These are phyloP conservation scores for Dryas integrifolia DNA, from an alignment of 331 rosid genomes.

Conservation along the genomic window DNA sequence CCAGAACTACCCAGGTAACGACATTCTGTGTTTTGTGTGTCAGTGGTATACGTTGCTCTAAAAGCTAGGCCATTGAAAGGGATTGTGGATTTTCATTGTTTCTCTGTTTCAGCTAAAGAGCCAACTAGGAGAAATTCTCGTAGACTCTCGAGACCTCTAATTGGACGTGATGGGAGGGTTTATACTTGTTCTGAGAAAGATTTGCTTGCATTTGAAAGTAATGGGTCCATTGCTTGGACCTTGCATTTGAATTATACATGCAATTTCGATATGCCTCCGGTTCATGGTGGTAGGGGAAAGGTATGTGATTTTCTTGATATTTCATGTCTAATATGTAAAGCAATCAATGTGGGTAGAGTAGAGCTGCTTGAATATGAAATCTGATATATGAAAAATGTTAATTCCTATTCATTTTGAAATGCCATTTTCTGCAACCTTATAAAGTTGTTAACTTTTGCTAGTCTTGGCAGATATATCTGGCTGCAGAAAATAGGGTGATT, in stretches of 20 bases:
- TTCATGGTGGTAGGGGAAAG: slow-evolving; percentile 58
- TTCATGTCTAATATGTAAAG: neutral
- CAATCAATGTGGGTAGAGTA: neutral
- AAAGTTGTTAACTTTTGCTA: slow-evolving; percentile 4
- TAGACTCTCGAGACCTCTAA: slow-evolving; percentile 54
- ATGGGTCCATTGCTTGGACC: slow-evolving; percentile 63
- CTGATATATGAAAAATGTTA: neutral
- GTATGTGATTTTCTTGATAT: slow-evolving; percentile 21
- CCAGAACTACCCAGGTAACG: slow-evolving; percentile 4
- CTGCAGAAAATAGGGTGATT: slow-evolving; percentile 62
- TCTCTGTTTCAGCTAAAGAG: slow-evolving; percentile 20
- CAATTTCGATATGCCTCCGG: slow-evolving; percentile 38
- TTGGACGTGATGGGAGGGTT: slow-evolving; percentile 57
- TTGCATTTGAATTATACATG: slow-evolving; percentile 54
- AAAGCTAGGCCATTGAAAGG: neutral
- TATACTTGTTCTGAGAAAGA: slow-evolving; percentile 53
- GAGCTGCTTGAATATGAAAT: neutral
- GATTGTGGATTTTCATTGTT: neutral
- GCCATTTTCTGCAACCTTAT: too few relatives aligned
- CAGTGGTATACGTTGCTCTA: too few relatives aligned
- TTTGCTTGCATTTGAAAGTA: slow-evolving; percentile 57
- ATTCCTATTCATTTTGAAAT: too few relatives aligned
- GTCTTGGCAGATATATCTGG: slow-evolving; percentile 60
- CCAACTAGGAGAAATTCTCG: slow-evolving; percentile 17
- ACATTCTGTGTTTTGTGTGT: neutral